Evolutionary conservation across 805 yeast genomes (phyloP).

Genomic region (Maudiozyma serrabonitensis): DNA sequence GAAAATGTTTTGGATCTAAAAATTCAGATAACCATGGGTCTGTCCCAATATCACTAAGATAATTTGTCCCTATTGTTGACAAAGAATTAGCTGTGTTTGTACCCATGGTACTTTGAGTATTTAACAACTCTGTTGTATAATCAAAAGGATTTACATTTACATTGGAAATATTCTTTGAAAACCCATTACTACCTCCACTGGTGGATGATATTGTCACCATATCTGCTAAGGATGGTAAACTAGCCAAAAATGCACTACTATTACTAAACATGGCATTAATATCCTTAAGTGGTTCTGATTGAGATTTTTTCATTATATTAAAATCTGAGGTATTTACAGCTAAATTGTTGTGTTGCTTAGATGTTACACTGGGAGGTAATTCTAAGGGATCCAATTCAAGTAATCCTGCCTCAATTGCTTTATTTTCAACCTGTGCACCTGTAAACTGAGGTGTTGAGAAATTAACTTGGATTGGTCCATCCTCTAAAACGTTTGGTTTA

Average conservation of each 20-base stretch:
- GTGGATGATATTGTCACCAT: conserved; percentile 33
- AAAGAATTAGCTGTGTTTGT: neutral
- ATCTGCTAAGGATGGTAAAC: conserved; percentile 32
- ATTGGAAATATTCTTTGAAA: conserved; percentile 16
- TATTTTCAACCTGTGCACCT: conserved; percentile 35
- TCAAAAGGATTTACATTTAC: conserved; percentile 29
- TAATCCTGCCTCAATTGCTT: conserved; percentile 19
- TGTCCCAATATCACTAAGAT: neutral
- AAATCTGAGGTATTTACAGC: neutral
- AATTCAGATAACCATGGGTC: conserved; percentile 10
- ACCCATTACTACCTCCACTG: conserved; percentile 34
- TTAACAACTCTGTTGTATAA: conserved; percentile 8
- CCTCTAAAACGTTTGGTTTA: conserved; percentile 4
- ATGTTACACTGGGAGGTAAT: conserved; percentile 12
- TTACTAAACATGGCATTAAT: neutral
- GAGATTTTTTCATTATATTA: neutral
- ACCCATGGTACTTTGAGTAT: neutral
- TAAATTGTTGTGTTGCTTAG: neutral
- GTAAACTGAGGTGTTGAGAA: conserved; percentile 71
- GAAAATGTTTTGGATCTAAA: neutral
- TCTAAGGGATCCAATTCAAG: conserved; percentile 17
- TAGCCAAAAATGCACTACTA: conserved; percentile 13
- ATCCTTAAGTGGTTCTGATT: conserved; percentile 1
- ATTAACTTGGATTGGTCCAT: conserved; percentile 53
- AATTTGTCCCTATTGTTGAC: neutral